Base-by-base conservation (phyloP, 2,329 filamentous ascomycete species). In the Phoma sp. region DNA sequence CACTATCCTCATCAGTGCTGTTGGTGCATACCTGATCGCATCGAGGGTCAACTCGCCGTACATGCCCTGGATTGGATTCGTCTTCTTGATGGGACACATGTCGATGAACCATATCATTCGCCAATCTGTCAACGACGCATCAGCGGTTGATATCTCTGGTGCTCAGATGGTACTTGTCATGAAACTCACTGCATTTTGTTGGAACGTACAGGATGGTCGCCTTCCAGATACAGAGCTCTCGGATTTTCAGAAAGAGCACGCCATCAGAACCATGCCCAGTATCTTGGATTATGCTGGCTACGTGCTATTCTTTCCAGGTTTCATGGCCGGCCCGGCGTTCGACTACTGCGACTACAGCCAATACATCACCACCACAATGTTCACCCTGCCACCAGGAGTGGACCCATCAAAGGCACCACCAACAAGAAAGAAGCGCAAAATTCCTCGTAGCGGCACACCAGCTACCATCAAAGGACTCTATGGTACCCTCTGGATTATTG, bases 131-230 rank as follows among this genome's bases (percentile, higher is more conserved):
- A 82, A 89, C 64, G 82, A 86, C 57, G 85, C 90, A 0, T 81
- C 84, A 35, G 76, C 79, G 1, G 82, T 96, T 55, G 95, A 99
- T 73, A 93, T 99, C 64, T 97, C 93, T 52, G 76, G 89, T 36
- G 92, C 93, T 1, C 95, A 99, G 75, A 99, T 99, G 95, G 95
- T 99, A 30, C 78, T 98, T 65, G 88, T 98, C 59, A 99, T 99
- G 91, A 99, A 99, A 72, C 85, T 99, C 32, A 91, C 88, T 22
- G 90, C 93, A 4, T 99, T 99, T 71, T 96, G 91, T 78, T 99
- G 95, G 95, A 98, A 98, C 71, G 88, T 98, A 7, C 92, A 95
- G 67, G 95, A 99, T 73, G 96, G 95, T 18, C 86, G 88, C 54
- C 82, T 96, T 18, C 87, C 91, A 3, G 86, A 89, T 14, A 83